These are phyloP conservation scores for Scedosporium apiospermum DNA, from an alignment of 2,329 filamentous ascomycete genomes.

Conservation along the genomic window DNA sequence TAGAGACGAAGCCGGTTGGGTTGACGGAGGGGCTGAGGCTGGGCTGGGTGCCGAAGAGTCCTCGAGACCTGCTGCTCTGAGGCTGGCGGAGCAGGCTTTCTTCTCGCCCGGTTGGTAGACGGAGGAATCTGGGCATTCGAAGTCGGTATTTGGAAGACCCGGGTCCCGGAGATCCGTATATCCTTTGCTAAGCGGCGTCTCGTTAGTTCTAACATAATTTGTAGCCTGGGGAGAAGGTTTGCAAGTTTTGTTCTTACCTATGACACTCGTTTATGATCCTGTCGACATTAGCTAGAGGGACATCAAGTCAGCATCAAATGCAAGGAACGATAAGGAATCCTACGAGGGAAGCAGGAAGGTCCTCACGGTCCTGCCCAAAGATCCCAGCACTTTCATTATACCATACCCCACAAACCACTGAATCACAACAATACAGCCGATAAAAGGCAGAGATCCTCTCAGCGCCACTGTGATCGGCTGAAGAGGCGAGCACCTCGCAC, in stretches of 20 bases:
- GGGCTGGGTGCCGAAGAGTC: neutral
- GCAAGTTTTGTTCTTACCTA: slow-evolving; percentile 7
- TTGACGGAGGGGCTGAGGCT: neutral
- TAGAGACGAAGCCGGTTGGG: neutral
- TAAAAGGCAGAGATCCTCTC: neutral
- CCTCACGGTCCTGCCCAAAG: slow-evolving; percentile 10
- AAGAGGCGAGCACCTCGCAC: slow-evolving; percentile 4
- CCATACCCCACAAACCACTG: slow-evolving; percentile 9
- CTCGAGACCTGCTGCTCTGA: neutral
- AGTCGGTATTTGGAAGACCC: neutral
- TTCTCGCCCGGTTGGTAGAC: neutral
- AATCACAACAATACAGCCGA: slow-evolving; percentile 11
- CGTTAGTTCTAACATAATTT: neutral
- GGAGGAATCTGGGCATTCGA: slow-evolving; percentile 2
- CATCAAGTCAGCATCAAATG: neutral
- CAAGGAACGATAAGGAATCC: neutral
- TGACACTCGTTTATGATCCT: slow-evolving; percentile 9
- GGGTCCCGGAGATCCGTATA: neutral
- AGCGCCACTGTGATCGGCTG: neutral
- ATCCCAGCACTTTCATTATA: neutral
- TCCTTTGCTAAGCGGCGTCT: neutral
- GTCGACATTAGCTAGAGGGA: slow-evolving; percentile 8
- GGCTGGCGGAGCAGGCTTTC: neutral
- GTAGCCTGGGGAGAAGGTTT: neutral
- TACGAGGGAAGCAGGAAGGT: neutral